Evolutionary conservation across 345 rosid species (phyloP).

Genomic region (Rhodomyrtus tomentosa): DNA sequence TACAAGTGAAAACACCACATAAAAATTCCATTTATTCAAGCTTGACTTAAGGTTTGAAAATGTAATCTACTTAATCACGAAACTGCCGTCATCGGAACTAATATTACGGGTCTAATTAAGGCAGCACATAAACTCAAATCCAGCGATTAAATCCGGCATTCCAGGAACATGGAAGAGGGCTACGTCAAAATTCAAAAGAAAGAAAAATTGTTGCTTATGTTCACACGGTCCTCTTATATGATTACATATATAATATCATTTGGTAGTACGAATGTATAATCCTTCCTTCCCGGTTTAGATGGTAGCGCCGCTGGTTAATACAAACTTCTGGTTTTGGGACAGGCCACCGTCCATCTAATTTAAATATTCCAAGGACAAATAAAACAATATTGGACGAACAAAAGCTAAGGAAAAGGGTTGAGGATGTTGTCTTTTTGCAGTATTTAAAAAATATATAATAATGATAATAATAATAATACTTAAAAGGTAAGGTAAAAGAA

Average conservation of each 20-base stretch:
- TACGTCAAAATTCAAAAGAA: not conserved
- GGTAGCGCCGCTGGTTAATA: not conserved
- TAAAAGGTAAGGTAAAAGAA: not conserved
- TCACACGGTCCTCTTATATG: not conserved
- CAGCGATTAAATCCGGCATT: not conserved
- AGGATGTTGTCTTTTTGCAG: not conserved
- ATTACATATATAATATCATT: not conserved
- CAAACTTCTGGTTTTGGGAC: constrained; percentile 2
- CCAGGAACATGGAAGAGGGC: not conserved
- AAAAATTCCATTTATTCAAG: not conserved
- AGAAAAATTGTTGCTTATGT: not conserved
- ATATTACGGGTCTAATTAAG: not conserved
- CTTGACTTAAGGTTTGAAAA: not conserved
- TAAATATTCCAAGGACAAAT: not conserved
- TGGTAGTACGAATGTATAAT: not conserved
- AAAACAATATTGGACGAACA: not conserved
- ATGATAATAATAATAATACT: not conserved
- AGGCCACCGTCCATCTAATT: not conserved
- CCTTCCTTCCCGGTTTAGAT: not conserved
- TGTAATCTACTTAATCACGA: not conserved
- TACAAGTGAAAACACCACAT: not conserved
- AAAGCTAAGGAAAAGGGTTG: not conserved
- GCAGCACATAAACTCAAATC: not conserved
- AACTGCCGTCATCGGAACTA: not conserved
- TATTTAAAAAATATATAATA: not conserved